These are phyloP conservation scores for Zymoseptoria pseudotritici DNA, from an alignment of 2,329 filamentous ascomycete genomes.

Conservation along the genomic window DNA sequence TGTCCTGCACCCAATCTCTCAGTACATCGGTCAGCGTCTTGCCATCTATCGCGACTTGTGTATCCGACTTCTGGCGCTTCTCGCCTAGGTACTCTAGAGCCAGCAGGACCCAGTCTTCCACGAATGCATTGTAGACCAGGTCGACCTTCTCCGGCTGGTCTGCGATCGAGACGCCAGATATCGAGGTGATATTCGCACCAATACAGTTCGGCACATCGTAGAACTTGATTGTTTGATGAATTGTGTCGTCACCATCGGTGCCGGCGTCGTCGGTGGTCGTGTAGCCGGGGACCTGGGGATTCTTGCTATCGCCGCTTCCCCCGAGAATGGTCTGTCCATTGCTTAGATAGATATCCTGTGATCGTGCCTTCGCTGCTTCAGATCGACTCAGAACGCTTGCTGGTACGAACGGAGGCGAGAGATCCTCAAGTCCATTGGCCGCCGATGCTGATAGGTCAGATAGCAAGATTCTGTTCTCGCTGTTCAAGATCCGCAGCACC, in stretches of 20 bases:
- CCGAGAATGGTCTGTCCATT: conserved; percentile 8
- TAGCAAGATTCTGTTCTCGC: conserved; percentile 45
- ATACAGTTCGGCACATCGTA: conserved; percentile 79
- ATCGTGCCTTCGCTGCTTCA: conserved; percentile 3
- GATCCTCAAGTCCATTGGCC: conserved; percentile 6
- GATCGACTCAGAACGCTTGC: conserved; percentile 10
- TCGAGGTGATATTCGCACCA: conserved; percentile 60
- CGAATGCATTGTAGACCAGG: conserved; percentile 84
- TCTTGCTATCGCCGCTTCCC: conserved; percentile 6
- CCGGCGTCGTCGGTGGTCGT: conserved; percentile 83
- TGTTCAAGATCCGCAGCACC: conserved; percentile 55
- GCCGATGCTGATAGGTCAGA: conserved; percentile 18
- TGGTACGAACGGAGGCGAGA: conserved; percentile 11
- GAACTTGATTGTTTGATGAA: conserved; percentile 67
- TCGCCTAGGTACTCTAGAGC: conserved; percentile 59
- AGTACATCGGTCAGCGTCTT: conserved; percentile 52
- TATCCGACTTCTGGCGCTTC: conserved; percentile 44
- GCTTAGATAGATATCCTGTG: conserved; percentile 1
- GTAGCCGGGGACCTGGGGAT: conserved; percentile 60
- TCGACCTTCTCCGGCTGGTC: conserved; percentile 65
- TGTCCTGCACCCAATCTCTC: conserved; percentile 48
- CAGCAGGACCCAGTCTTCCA: conserved; percentile 71
- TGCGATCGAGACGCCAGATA: conserved; percentile 29
- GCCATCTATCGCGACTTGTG: conserved; percentile 45
- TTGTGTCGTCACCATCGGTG: conserved; percentile 78